Base-by-base conservation (phyloP, 2,329 filamentous ascomycete species). In the Zymoseptoria pseudotritici region DNA sequence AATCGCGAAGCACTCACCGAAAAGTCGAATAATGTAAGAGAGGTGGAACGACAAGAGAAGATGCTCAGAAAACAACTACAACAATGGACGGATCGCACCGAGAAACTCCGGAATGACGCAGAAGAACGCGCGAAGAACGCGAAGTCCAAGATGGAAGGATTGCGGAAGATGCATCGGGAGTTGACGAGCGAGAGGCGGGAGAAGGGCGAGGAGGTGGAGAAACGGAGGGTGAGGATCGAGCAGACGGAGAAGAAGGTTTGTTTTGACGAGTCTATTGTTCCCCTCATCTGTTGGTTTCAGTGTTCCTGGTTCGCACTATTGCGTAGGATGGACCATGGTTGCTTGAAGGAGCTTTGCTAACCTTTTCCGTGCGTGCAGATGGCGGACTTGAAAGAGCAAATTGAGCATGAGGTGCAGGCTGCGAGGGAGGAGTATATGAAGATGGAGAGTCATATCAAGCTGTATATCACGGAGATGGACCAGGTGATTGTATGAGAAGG, bases 381-480 rank as follows among this genome's bases (percentile, higher is more conserved):
- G 93, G 86, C 89, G 54, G 94, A 99, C 75, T 82, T 99, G 67
- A 97, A 97, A 73, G 94, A 97, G 74, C 95, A 94, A 69, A 96
- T 99, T 64, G 93, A 97, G 72, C 92, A 88, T 63, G 94, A 99
- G 76, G 88, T 97, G 8, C 90, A 94, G 72, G 85, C 84, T 58
- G 91, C 94, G 0, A 86, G 96, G 69, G 92, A 96, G 66, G 91
- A 97, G 78, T 99, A 96, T 76, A 83, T 96, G 72, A 97, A 97
- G 84, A 88, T 99, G 85, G 93, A 97, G 75, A 88, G 91, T 46
- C 94, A 99, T 73, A 95, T 99, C 74, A 93, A 92, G 76, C 81
- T 97, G 63, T 99, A 99, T 79, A 96, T 99, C 71, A 96, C 90
- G 4, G 94, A 99, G 81, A 97, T 99, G 92, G 94, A 97, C 77